Conservation (phyloP, 805 yeast genomes). For the Wickerhamomyces subpelliculosus region DNA sequence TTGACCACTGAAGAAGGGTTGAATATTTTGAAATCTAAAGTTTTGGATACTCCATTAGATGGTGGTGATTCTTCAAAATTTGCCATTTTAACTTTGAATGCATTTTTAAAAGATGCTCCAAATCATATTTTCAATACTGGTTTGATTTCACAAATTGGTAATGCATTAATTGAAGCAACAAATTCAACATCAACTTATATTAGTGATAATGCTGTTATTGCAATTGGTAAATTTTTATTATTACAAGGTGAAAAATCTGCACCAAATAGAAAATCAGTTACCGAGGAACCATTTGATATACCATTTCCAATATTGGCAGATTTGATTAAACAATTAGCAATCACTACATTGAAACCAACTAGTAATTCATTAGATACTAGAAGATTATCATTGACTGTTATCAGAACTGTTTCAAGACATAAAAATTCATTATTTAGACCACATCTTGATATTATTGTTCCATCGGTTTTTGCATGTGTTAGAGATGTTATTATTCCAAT, state of each 20-base stretch:
- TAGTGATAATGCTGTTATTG: conserved; percentile 70
- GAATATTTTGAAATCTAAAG: conserved; percentile 51
- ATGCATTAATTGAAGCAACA: conserved; percentile 41
- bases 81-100: conserved; percentile 66
- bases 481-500: conserved; percentile 88
- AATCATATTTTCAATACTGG: conserved; percentile 49
- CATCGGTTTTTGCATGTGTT: conserved; percentile 73
- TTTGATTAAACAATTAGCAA: conserved; percentile 48
- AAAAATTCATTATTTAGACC: conserved; percentile 49
- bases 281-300: conserved; percentile 29
- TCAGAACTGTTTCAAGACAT: conserved; percentile 67
- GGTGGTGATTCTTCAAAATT: conserved; percentile 47
- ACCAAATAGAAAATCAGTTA: conserved; percentile 24
- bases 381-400: conserved; percentile 67
- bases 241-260: conserved; percentile 36
- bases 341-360: conserved; percentile 41
- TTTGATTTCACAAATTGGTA: conserved; percentile 40
- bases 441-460: conserved; percentile 49
- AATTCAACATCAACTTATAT: conserved; percentile 38
- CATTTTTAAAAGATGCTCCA: conserved; percentile 77
- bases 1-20: conserved; percentile 58
- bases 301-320: conserved; percentile 32
- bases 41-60: conserved; percentile 37
- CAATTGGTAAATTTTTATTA: conserved; percentile 74
- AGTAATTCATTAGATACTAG: conserved; percentile 70